Percentiles rank a stretch among this genome's conserved stretches.
phyloP scores from a whole-genome alignment of 768 basidiomycete species.

The Tremella mesenterica region DNA sequence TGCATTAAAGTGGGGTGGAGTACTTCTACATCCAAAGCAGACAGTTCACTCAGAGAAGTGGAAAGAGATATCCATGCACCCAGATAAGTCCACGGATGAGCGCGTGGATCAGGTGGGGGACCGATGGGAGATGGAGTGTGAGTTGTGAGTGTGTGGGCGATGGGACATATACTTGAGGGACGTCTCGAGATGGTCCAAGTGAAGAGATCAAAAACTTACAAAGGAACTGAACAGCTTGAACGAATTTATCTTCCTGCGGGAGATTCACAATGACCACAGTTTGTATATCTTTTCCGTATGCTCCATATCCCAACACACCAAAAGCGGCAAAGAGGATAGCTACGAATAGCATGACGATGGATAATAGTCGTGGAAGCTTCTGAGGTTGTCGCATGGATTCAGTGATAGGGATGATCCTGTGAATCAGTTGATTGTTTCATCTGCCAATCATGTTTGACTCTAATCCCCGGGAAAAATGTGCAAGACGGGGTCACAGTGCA shows the following conservation, averaged over 20 bases:
- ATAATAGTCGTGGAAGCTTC: constrained; percentile 80
- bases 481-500: neutral
- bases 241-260: constrained; percentile 69
- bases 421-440: constrained; percentile 2
- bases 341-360: constrained; percentile 83
- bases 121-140: neutral
- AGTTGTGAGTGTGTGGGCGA: constrained; percentile 51
- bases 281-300: constrained; percentile 78
- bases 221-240: constrained; percentile 60
- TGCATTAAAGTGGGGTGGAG: no score
- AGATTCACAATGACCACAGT: constrained; percentile 94
- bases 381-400: constrained; percentile 93
- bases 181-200: neutral
- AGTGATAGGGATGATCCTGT: constrained; percentile 81
- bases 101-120: neutral
- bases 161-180: neutral
- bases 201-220: no score
- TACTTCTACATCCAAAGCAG: no score
- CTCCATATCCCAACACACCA: constrained; percentile 73
- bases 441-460: neutral
- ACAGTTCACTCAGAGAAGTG: no score
- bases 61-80: no score
- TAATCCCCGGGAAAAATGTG: neutral
- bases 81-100: neutral
- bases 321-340: constrained; percentile 77